Conservation (phyloP, 179 eudicot species). For the Spinacia oleracea region DNA sequence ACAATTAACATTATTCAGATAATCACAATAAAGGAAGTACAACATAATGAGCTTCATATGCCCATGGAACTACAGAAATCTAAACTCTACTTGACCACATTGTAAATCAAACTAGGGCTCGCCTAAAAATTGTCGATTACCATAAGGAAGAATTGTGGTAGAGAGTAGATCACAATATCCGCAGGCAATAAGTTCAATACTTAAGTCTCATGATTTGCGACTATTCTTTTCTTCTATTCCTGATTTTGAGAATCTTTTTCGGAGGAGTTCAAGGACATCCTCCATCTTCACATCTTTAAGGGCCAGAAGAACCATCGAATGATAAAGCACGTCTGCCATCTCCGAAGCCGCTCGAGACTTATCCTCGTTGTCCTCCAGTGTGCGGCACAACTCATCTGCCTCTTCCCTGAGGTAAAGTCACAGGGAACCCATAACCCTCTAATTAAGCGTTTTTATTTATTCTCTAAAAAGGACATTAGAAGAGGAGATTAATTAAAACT, state of each 20-base stretch:
- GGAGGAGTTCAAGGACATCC: slow-evolving; percentile 68
- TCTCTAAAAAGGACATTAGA: neutral
- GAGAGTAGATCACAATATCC: neutral
- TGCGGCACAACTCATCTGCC: slow-evolving; percentile 89
- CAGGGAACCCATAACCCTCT: neutral
- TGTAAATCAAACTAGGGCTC: neutral
- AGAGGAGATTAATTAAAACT: neutral
- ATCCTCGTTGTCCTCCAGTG: slow-evolving; percentile 79
- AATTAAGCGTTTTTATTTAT: neutral
- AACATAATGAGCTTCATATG: neutral
- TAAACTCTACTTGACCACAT: neutral
- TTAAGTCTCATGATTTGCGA: slow-evolving; percentile 41
- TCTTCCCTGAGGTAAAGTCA: slow-evolving; percentile 55
- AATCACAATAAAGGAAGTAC: neutral
- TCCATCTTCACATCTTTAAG: slow-evolving; percentile 68
- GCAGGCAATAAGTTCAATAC: neutral
- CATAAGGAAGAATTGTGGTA: neutral
- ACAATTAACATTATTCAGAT: neutral
- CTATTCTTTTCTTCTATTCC: slow-evolving; percentile 84
- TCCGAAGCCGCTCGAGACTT: slow-evolving; percentile 77
- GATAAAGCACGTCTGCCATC: slow-evolving; percentile 94
- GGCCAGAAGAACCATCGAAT: slow-evolving; percentile 77
- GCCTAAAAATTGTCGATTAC: neutral
- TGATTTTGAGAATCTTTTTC: slow-evolving; percentile 69
- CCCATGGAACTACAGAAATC: neutral